Conservation (phyloP, 306 rosid genomes). For the Trifolium repens region DNA sequence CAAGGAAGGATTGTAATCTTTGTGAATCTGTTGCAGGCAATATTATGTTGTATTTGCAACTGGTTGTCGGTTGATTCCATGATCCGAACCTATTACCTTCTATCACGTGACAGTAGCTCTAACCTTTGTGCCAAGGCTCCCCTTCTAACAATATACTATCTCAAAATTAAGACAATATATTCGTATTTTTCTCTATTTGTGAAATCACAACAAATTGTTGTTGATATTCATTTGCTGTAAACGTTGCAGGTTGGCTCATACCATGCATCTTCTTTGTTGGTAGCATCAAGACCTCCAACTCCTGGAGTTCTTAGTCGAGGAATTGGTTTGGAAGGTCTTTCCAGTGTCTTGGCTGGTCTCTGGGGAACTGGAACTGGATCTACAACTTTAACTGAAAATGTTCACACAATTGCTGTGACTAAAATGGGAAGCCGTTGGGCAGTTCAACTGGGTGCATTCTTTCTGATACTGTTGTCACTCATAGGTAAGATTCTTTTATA, state of each 20-base stretch:
- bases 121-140: conserved; percentile 22
- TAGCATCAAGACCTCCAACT: conserved; percentile 97
- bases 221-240: conserved; percentile 46
- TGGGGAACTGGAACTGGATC: conserved; percentile 99
- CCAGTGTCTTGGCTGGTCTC: conserved; percentile 92
- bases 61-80: neutral
- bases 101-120: neutral
- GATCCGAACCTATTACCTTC: neutral
- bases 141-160: conserved; percentile 18
- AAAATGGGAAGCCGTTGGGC: conserved; percentile 99
- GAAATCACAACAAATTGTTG: conserved; percentile 11
- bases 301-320: conserved; percentile 96
- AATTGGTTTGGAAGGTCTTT: conserved; percentile 92
- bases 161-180: conserved; percentile 16
- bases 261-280: conserved; percentile 94
- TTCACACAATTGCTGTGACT: conserved; percentile 95
- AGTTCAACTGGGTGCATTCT: conserved; percentile 89
- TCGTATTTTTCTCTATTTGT: conserved; percentile 27
- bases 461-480: conserved; percentile 84
- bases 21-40: conserved; percentile 18
- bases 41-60: neutral
- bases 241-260: conserved; percentile 88
- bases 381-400: conserved; percentile 89
- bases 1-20: neutral
- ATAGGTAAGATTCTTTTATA: conserved; percentile 63